Conservation (phyloP, 1,139 yeast genomes). For the Kluyveromyces sp. region DNA sequence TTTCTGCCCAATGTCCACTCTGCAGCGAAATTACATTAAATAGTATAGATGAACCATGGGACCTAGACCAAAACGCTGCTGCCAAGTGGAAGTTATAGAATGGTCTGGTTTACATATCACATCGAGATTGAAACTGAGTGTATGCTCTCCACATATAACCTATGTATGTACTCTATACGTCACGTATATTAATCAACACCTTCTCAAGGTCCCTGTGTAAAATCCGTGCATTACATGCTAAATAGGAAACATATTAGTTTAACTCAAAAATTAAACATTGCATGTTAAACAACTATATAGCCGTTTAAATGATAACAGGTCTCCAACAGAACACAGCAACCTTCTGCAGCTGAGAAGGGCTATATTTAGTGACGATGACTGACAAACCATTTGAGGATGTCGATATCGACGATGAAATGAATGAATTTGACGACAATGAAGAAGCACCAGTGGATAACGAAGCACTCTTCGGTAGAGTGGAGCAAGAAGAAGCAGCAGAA, state of each 20-base stretch:
- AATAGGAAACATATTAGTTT: not conserved
- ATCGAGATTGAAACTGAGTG: no score
- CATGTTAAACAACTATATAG: not conserved
- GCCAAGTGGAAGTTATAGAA: constrained; percentile 21
- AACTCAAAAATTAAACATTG: not conserved
- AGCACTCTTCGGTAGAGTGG: constrained; percentile 23
- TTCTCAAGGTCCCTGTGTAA: not conserved
- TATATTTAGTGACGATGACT: constrained; percentile 10
- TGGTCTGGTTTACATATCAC: not conserved
- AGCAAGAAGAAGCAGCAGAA: constrained; percentile 16
- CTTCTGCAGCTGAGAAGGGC: no score
- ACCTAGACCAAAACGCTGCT: constrained; percentile 15
- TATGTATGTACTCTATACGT: no score
- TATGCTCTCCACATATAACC: no score
- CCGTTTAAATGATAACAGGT: not conserved
- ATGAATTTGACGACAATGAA: constrained; percentile 36
- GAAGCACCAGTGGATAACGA: constrained; percentile 32
- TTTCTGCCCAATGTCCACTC: constrained; percentile 64
- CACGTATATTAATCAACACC: no score
- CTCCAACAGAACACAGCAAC: no score
- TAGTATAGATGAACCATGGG: constrained; percentile 52
- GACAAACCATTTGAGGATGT: constrained; percentile 17
- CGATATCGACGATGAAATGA: constrained; percentile 33
- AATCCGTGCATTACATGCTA: not conserved
- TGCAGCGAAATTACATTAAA: constrained; percentile 76